Percentiles rank a stretch among this genome's conserved stretches.
Evolutionary conservation across 2,329 filamentous ascomycete species (phyloP).

Genomic region (Mollisiaceae sp.): DNA sequence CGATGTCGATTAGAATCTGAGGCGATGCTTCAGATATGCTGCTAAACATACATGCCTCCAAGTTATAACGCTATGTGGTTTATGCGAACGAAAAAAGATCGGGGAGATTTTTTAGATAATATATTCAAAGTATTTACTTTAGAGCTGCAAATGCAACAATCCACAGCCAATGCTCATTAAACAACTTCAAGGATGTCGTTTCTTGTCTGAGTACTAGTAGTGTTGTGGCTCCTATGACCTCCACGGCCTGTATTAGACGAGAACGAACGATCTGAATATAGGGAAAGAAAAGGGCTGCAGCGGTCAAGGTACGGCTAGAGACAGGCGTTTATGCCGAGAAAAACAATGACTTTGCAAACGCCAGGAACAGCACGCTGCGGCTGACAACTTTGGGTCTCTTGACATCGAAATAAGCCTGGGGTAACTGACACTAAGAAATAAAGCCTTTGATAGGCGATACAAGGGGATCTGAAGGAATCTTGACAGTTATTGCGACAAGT

Average conservation of each 20-base stretch:
- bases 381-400: not conserved
- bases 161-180: no score
- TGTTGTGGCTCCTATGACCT: not conserved
- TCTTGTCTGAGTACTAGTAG: not conserved
- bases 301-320: not conserved
- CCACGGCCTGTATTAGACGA: not conserved
- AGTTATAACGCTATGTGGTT: not conserved
- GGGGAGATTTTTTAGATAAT: no score
- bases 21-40: not conserved
- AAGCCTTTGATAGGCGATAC: not conserved
- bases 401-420: not conserved
- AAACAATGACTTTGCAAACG: not conserved
- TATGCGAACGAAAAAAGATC: not conserved
- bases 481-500: not conserved
- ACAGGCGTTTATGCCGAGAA: not conserved
- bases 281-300: not conserved
- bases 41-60: not conserved
- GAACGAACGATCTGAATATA: not conserved
- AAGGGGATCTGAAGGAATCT: not conserved
- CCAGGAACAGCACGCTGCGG: not conserved
- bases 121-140: no score
- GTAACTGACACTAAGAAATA: not conserved
- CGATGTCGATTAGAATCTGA: not conserved
- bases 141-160: no score
- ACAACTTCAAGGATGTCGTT: not conserved